Evolutionary conservation across 23 red algal species (phyloP).

Genomic region (Gracilaria caudata): DNA sequence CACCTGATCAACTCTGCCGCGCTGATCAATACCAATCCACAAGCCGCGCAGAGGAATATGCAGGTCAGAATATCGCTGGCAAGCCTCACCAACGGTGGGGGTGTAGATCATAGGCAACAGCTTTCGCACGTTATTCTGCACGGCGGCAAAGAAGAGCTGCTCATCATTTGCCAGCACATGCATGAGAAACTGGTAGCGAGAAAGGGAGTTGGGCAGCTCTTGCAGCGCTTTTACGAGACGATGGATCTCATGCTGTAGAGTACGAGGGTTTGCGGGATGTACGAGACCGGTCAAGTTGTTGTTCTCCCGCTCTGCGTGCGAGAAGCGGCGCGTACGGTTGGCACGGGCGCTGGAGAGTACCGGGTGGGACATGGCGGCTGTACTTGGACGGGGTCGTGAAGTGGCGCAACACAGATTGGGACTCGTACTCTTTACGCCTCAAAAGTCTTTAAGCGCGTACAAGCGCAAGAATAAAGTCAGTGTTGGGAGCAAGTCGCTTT

Average conservation of each 20-base stretch:
- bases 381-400: neutral
- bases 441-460: too few relatives aligned
- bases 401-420: neutral
- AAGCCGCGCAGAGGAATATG: constrained; percentile 78
- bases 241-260: constrained; percentile 69
- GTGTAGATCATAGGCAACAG: constrained; percentile 91
- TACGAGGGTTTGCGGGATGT: constrained; percentile 48
- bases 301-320: constrained; percentile 58
- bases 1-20: constrained; percentile 53
- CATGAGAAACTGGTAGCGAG: constrained; percentile 83
- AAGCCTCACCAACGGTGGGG: constrained; percentile 89
- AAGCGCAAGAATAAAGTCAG: too few relatives aligned
- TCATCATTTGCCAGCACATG: constrained; percentile 76
- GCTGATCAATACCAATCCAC: constrained; percentile 72
- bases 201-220: constrained; percentile 34
- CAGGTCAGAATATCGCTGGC: constrained; percentile 73
- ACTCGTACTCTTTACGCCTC: neutral
- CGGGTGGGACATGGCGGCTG: constrained; percentile 32
- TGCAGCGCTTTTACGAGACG: constrained; percentile 51
- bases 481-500: too few relatives aligned
- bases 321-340: constrained; percentile 79
- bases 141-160: constrained; percentile 79
- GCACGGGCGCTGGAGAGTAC: constrained; percentile 60
- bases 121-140: constrained; percentile 68
- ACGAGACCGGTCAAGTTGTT: constrained; percentile 76